phyloP scores from a whole-genome alignment of 1,284 basidiomycete species.

The Austroboletus novae-zelandiae region DNA sequence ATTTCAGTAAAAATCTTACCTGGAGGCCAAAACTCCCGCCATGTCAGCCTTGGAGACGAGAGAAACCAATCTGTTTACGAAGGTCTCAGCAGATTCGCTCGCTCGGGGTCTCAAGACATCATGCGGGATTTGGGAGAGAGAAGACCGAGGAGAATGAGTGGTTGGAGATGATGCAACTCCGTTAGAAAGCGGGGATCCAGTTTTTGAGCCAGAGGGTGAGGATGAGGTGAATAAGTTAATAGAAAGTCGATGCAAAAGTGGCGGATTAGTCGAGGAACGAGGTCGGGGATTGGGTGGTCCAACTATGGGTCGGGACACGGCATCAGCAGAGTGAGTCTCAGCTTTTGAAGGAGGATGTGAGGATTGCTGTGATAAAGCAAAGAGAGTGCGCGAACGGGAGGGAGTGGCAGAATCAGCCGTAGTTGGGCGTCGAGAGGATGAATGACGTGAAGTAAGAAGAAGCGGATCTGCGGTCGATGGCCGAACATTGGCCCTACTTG shows the following conservation, averaged over 20 bases:
- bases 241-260: constrained; percentile 69
- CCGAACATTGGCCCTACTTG: constrained; percentile 9
- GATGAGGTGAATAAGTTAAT: constrained; percentile 60
- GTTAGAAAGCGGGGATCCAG: constrained; percentile 25
- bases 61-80: constrained; percentile 60
- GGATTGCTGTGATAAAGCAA: constrained; percentile 21
- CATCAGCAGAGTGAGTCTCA: constrained; percentile 13
- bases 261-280: constrained; percentile 68
- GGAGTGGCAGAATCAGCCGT: constrained; percentile 28
- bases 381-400: constrained; percentile 26
- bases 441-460: constrained; percentile 8
- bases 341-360: constrained; percentile 13
- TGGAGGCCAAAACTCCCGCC: constrained; percentile 76
- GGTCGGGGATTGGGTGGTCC: constrained; percentile 34
- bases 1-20: constrained; percentile 43
- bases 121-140: constrained; percentile 42
- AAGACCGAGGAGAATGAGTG: constrained; percentile 45
- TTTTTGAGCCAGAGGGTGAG: constrained; percentile 34
- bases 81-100: constrained; percentile 70
- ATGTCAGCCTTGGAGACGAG: constrained; percentile 76
- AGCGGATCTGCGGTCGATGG: constrained; percentile 22
- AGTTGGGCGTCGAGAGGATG: constrained; percentile 22
- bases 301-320: constrained; percentile 15
- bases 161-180: constrained; percentile 30
- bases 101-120: constrained; percentile 53